Conservation (phyloP, 345 rosid species). For the Angophora floribunda region DNA sequence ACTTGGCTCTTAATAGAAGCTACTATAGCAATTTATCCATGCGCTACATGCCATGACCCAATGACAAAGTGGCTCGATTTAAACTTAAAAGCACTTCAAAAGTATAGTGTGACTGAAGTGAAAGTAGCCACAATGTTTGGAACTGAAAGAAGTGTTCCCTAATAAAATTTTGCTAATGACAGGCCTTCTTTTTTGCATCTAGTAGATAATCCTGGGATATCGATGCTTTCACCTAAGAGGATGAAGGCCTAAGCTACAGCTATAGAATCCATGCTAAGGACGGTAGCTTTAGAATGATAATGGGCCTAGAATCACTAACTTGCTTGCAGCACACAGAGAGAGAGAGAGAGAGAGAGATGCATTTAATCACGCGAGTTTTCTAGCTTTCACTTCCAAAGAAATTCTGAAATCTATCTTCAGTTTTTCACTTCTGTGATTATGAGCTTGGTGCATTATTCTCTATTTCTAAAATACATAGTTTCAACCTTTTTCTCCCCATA, state of each 20-base stretch:
- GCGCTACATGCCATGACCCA: background rate
- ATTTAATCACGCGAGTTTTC: background rate
- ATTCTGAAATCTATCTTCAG: background rate
- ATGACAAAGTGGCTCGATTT: background rate
- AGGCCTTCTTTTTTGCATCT: background rate
- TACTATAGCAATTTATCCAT: background rate
- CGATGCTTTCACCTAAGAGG: background rate
- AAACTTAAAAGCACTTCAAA: background rate
- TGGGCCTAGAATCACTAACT: background rate
- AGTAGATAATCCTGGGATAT: background rate
- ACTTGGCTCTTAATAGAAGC: background rate
- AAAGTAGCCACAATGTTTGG: background rate
- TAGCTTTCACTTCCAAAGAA: background rate
- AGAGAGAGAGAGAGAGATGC: background rate
- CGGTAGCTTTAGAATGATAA: background rate
- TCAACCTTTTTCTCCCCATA: background rate
- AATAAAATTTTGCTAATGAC: background rate
- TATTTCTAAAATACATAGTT: background rate
- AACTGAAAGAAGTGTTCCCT: background rate
- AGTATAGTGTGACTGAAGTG: background rate
- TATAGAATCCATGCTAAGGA: background rate
- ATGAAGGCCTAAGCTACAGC: background rate
- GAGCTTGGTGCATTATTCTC: background rate
- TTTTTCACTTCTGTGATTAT: background rate
- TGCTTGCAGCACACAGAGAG: background rate